Evolutionary conservation across 148 eudicot species (phyloP).

Genomic region (Heliosperma pusillum): DNA sequence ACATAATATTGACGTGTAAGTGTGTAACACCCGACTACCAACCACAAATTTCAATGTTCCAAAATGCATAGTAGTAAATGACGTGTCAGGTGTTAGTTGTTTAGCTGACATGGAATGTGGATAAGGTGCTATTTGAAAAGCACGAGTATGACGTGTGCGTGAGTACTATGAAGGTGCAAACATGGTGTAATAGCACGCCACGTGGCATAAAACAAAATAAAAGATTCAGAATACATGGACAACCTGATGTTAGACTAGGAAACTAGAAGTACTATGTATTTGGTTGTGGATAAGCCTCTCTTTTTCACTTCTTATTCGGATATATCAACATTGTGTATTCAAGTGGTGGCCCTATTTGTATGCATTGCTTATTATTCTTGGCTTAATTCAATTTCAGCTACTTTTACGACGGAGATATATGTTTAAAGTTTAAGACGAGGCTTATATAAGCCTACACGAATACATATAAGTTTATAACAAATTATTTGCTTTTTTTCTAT

Average conservation of each 20-base stretch:
- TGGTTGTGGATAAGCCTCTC: not conserved
- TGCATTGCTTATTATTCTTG: no score
- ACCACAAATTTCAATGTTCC: not conserved
- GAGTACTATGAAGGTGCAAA: not conserved
- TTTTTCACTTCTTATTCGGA: no score
- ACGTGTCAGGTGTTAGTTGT: not conserved
- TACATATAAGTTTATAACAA: no score
- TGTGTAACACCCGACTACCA: not conserved
- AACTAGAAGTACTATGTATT: not conserved
- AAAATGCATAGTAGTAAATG: not conserved
- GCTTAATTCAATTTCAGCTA: no score
- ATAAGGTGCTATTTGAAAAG: not conserved
- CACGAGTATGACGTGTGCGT: not conserved
- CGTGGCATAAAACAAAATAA: not conserved
- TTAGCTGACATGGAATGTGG: not conserved
- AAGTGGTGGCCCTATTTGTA: no score
- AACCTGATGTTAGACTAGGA: not conserved
- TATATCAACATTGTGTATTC: no score
- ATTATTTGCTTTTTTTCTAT: no score
- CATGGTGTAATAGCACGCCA: not conserved
- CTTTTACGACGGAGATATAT: no score
- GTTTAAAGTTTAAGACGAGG: no score
- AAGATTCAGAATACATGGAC: not conserved
- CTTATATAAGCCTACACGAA: no score
- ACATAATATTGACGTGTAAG: no score